Evolutionary conservation across 2,329 filamentous ascomycete species (phyloP).

Genomic region (Diaporthe ampelina): DNA sequence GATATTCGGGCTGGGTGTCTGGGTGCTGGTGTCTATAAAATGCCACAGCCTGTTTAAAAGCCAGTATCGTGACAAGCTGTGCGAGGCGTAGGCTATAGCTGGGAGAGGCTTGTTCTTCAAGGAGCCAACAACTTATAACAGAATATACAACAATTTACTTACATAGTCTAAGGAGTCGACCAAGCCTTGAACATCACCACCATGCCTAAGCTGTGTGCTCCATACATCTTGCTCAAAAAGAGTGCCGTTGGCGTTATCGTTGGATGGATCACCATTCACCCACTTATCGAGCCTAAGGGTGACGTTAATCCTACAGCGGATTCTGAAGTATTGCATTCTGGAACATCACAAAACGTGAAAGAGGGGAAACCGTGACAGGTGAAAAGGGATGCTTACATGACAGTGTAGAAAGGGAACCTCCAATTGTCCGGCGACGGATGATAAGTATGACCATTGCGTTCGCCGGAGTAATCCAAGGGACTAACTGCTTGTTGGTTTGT

Average conservation of each 20-base stretch:
- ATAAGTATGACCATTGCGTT: conserved; percentile 67
- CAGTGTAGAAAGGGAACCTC: conserved; percentile 75
- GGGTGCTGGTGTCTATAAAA: too few relatives aligned
- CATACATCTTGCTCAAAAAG: conserved; percentile 71
- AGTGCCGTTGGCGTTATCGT: conserved; percentile 75
- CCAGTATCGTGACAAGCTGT: neutral
- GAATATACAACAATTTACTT: neutral
- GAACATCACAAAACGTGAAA: too few relatives aligned
- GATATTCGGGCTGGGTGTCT: too few relatives aligned
- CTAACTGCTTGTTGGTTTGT: conserved; percentile 66
- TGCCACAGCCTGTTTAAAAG: neutral
- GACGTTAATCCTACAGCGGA: too few relatives aligned
- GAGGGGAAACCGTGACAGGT: too few relatives aligned
- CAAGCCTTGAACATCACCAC: conserved; percentile 71
- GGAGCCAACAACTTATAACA: neutral
- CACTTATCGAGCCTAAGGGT: conserved; percentile 64
- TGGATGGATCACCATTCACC: conserved; percentile 74
- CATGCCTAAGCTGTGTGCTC: conserved; percentile 73
- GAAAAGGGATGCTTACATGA: conserved; percentile 55
- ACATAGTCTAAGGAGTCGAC: conserved; percentile 71
- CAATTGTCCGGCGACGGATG: conserved; percentile 70
- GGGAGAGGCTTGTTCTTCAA: neutral
- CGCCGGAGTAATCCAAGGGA: conserved; percentile 69
- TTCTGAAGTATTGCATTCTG: too few relatives aligned
- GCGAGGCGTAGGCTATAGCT: neutral